Evolutionary conservation across 1,284 basidiomycete genomes (phyloP), one percentile per base, ranked within the genome.

Genomic region (Cryptococcus hybrid): DNA sequence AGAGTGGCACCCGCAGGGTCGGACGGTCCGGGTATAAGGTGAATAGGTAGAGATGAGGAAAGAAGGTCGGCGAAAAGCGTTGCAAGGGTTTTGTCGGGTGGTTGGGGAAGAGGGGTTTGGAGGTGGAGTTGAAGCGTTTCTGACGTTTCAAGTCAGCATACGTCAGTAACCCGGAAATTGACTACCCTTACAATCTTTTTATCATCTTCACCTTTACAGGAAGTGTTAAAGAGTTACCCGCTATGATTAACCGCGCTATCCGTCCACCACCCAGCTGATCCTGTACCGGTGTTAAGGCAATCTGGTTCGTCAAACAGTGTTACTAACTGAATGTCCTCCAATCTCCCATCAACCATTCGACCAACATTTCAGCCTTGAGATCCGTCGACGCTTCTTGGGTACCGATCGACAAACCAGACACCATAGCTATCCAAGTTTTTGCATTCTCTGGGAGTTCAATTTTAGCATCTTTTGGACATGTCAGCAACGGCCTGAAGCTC

Each of bases 1-100:
- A 99, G 79, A 35, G 95, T 90, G 0, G 85, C 83, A 0, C 90
- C 90, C 6, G 92, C 85, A 0, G 95, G 95, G 75, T 99, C 95
- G 44, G 82, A 82, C 50, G 86, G 84, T 11, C 95, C 94, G 0
- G 95, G 90, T 18, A 96, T 80, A 37, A 95, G 80, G 69, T 92
- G 90, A 34, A 95, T 81, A 4, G 89, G 87, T 69, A 93, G 81
- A 30, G 85, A 81, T 40, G 84, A 82, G 18, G 84, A 85, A 61
- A 88, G 84, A 38, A 78, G 63, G 66, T 95, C 92, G 15, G 83
- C 77, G 37, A 98, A 81, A 62, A 89, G 82, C 1, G 83, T 79
- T 24, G 90, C 85, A 43, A 97, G 83, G 36, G 80, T 83, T 43
- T 74, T 49, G 86, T 86, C 0, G 92, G 92, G 71, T 90, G 85